Percentiles rank a stretch among this genome's conserved stretches.
phyloP scores from a whole-genome alignment of 441 rosid genomes.

The Pelargonium fulgidum region DNA sequence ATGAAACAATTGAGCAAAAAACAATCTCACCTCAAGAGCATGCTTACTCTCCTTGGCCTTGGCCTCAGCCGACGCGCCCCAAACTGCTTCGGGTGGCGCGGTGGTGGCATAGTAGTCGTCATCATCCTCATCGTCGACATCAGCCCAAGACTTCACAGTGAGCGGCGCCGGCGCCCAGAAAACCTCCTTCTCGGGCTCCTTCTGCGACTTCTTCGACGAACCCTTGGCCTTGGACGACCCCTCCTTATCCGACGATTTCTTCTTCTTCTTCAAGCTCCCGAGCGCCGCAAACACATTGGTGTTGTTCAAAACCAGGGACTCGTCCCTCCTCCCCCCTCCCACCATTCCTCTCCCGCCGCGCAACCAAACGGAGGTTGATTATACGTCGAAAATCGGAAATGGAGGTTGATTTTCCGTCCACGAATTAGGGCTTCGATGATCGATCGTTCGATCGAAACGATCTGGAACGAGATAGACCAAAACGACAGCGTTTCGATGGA shows the following conservation, averaged over 20 bases:
- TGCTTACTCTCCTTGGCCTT: neutral
- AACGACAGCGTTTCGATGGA: neutral
- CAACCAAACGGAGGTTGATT: neutral
- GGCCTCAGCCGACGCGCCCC: slow-evolving; percentile 6
- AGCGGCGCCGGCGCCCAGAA: slow-evolving; percentile 22
- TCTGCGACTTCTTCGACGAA: slow-evolving; percentile 10
- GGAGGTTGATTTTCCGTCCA: too few relatives aligned
- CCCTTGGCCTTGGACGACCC: slow-evolving; percentile 1
- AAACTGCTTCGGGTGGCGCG: neutral
- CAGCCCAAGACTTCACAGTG: slow-evolving; percentile 16
- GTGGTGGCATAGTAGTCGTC: slow-evolving; percentile 20
- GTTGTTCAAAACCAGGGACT: neutral
- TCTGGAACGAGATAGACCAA: neutral
- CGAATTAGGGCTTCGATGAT: too few relatives aligned
- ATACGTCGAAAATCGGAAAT: too few relatives aligned
- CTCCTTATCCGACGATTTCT: slow-evolving; percentile 4
- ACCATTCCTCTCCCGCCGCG: neutral
- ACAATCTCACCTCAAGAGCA: slow-evolving; percentile 1
- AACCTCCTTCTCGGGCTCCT: slow-evolving; percentile 8
- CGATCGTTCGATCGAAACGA: neutral
- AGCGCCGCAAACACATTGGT: slow-evolving; percentile 9
- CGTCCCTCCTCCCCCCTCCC: slow-evolving; percentile 2
- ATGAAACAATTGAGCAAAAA: neutral
- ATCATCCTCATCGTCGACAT: slow-evolving; percentile 20
- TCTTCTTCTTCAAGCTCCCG: slow-evolving; percentile 21